Base-by-base conservation (phyloP, 495 filamentous ascomycete species). In the Penicillium odoratum region DNA sequence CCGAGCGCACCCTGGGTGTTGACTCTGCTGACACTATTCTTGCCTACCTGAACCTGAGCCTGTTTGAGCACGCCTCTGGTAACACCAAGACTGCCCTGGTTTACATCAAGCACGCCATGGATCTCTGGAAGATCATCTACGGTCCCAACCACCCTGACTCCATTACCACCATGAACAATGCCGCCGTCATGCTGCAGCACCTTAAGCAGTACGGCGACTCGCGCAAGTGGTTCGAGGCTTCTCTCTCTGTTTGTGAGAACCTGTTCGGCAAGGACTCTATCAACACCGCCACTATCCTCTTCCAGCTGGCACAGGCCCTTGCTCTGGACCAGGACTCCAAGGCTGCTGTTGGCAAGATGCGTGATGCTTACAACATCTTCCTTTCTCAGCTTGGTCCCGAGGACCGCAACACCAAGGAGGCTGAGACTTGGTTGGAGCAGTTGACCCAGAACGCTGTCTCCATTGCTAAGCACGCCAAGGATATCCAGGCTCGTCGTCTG, bases 101-200 rank as follows among this genome's bases (percentile, higher is more conserved):
- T 3, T 97, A 95, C 71, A 85, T 96, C 60, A 90, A 88, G 68
- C 95, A 98, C 66, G 94, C 95, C 11, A 85, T 99, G 66, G 88
- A 94, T 62, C 80, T 98, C 55, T 97, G 92, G 93, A 97, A 97
- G 80, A 82, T 97, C 69, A 92, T 97, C 69, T 98, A 96, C 68
- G 95, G 95, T 44, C 74, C 85, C 11, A 88, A 89, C 67, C 95
- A 99, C 74, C 95, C 95, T 3, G 95, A 99, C 73, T 94, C 91
- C 15, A 96, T 98, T 75, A 99, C 95, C 11, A 97, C 95, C 31
- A 87, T 98, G 74, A 99, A 98, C 82, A 99, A 99, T 69, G 92
- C 91, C 13, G 95, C 95, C 11, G 94, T 98, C 29, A 99, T 99
- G 95, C 84, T 98, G 48, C 95, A 98, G 76, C 85, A 89, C 55